Evolutionary conservation across 2,329 filamentous ascomycete species (phyloP), one percentile per base, ranked within the genome.

Genomic region (Aspergillus pseudonomiae): DNA sequence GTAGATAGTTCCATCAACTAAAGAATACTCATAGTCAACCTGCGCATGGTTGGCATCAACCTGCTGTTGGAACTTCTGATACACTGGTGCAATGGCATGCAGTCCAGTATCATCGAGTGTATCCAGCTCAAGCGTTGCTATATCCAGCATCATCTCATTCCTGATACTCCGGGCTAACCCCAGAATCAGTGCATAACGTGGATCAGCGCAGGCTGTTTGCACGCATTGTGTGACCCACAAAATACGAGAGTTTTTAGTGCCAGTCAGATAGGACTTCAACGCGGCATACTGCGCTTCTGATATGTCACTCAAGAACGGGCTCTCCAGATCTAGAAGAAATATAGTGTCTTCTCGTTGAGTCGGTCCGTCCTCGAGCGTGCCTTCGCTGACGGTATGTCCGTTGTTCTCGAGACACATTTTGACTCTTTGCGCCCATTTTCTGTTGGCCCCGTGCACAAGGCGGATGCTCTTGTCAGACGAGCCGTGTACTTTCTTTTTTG

Each of bases 71-170:
- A 65, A 48, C 48, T 62, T 63, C 24, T 62, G 34, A 52, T 36
- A 66, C 5, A 64, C 57, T 10, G 50, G n/a, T 2, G 60, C 10
- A 9, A 62, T 32, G 6, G 62, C 30, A 10, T 57, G 39, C 21
- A 50, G 36, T 6, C 64, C 57, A 16, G 14, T 19, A 9, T 24
- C n/a, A 24, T 65, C 60, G 46, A 64, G 60, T 3, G 16, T 52
- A 21, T 68, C 64, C 21, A 63, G 46, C 41, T 70, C 60, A 1
- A 70, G 58, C 7, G 61, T 64, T 11, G 53, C 53, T 11, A 68
- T 62, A 12, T 61, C 21, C 14, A 57, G 26, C 14, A 48, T 32
- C 4, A 50, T 21, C 30, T 70, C 68, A 12, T 61, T 60, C 41
- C 61, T 46, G 6, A 61, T 34, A 19, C 63, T 67, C 6, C 68